Evolutionary conservation across 1,139 yeast species (phyloP), one percentile per base, ranked within the genome.

Genomic region (Petasospora fabianii): DNA sequence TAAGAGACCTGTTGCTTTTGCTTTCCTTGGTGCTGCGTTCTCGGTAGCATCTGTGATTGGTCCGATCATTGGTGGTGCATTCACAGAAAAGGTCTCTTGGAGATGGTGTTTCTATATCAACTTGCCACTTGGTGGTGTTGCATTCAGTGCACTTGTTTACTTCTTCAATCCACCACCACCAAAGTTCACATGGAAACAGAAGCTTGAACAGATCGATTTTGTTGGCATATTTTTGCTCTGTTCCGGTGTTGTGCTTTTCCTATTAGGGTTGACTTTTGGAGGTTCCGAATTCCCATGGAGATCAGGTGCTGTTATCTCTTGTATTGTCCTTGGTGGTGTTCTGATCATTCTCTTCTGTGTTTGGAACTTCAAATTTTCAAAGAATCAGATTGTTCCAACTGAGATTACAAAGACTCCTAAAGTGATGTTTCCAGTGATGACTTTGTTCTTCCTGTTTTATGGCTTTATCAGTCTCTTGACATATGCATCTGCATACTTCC

Each of bases 91-190:
- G 38, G 77, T 74, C 3, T 65, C 78, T 14, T 84, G 92, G 90
- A 69, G 92, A 56, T 82, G 90, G 88, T 77, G 85, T 51, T 84
- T 83, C 58, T 84, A 77, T 58, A 69, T 83, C 51, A 83, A 82
- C 55, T 60, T 84, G 43, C 87, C 90, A 6, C 64, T 80, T 35
- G 84, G 84, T 14, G 87, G 83, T 0, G 44, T 71, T 5, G 80
- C 83, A 1, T 54, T 73, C 17, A 64, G 61, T 0, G 53, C 73
- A 15, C 64, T 81, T 35, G 42, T 65, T 8, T 52, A 66, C 32
- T 66, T 73, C n/a, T 80, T 76, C 59, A 65, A 72, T 34, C 84
- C 87, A 13, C 82, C 81, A 11, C 62, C 49, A 30, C 69, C 77
- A 3, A 56, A 56, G 24, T 74, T 76, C 11, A 59, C 63, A 30